phyloP scores from a whole-genome alignment of 176 grass and related monocot genomes.

The Carex scoparia region DNA sequence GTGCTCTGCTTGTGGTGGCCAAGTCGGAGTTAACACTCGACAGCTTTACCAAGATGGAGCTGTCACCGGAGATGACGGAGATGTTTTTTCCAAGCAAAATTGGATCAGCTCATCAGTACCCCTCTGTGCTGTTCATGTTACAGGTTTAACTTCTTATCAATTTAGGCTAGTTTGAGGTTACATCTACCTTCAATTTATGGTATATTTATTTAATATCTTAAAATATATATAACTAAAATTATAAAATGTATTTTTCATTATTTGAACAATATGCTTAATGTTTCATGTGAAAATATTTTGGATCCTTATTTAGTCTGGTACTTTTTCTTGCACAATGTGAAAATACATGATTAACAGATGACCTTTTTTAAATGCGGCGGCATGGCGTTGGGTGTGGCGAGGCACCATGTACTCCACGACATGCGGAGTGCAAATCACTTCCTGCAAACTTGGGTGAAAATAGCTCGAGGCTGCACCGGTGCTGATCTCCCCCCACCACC shows the following conservation, averaged over 20 bases:
- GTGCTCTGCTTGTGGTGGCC: constrained; percentile 3
- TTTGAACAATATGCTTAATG: too few species aligned
- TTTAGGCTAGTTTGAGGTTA: too few species aligned
- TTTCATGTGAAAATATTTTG: neutral
- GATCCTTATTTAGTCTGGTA: neutral
- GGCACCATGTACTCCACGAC: neutral
- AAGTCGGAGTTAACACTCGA: neutral
- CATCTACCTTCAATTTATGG: too few species aligned
- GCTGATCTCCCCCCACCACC: neutral
- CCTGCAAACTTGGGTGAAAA: neutral
- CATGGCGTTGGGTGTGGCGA: neutral
- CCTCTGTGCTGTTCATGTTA: neutral
- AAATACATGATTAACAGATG: neutral
- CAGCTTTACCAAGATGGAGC: neutral
- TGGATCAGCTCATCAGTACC: neutral
- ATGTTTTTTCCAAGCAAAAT: neutral
- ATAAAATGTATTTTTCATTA: too few species aligned
- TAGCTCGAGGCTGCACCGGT: neutral
- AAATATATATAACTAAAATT: too few species aligned
- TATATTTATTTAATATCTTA: too few species aligned
- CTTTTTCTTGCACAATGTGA: neutral
- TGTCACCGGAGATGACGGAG: neutral
- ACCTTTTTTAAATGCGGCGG: neutral
- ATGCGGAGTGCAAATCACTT: neutral
- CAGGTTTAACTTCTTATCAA: neutral